Base-by-base conservation (phyloP, 768 basidiomycete genomes). In the Amanita fuliginea region DNA sequence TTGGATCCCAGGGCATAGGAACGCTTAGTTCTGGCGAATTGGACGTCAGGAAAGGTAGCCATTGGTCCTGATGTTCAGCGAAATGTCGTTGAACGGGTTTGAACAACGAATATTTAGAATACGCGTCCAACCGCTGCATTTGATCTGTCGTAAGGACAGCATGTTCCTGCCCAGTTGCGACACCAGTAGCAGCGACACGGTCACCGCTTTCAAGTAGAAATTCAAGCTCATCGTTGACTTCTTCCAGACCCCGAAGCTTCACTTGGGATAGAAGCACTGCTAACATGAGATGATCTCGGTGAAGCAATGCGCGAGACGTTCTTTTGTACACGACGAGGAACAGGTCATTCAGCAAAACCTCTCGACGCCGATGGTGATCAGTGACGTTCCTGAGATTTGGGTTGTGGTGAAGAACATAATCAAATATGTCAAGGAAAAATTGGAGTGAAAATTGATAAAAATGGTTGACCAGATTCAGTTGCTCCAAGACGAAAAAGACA, bases 391-490 rank as follows among this genome's bases (percentile, higher is more conserved):
- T 82, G 54, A 98, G 76, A 62, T 92, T 86, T 9, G 94, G 93
- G 61, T 98, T 97, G 57, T 87, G 83, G 56, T 86, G 85, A 6
- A 98, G 77, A 51, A 95, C 81, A 57, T 86, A 90, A 67, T 98
- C 91, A 67, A 99, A 99, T 60, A 97, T 95, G 62, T 96, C 95
- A 52, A 98, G 77, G 86, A 99, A 99, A 76, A 95, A 97, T 24
- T 75, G 84, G 41, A 99, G 76, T 1, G 96, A 98, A 74, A 99
- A 99, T 64, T 97, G 91, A 61, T 99, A 99, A 72, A 98, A 98
- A 67, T 96, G 95, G 60, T 95, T 91, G 70, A 97, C 79, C 47
- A 86, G 75, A 62, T 90, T 86, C 44, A 98, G 76, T 59, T 97
- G 93, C 60, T 98, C 95, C 57, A 99, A 72, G 51, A 95, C 86